Percentiles rank a stretch among this genome's conserved stretches.
These are phyloP conservation scores for Paraconiothyrium brasiliense DNA, from an alignment of 2,329 filamentous ascomycete genomes.

Conservation along the genomic window DNA sequence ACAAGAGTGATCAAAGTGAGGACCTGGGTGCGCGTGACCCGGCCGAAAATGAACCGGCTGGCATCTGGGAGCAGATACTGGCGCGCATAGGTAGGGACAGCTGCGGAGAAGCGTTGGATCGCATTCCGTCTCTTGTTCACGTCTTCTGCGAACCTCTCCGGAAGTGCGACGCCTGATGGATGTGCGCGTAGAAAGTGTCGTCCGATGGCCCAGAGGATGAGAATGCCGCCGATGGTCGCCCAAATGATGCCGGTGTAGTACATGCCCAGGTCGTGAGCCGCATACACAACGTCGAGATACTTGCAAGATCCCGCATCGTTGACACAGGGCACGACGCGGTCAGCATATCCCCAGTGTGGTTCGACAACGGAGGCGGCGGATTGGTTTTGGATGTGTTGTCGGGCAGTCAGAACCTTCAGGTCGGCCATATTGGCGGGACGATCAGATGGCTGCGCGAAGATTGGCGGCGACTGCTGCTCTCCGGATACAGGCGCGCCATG, in stretches of 20 bases:
- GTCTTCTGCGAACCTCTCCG: conserved; percentile 28
- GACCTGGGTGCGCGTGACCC: conserved; percentile 74
- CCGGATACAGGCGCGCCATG: background rate
- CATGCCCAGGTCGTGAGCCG: conserved; percentile 63
- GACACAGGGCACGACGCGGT: conserved; percentile 64
- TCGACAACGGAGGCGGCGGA: conserved; percentile 51
- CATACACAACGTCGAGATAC: conserved; percentile 67
- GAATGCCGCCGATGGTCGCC: conserved; percentile 61
- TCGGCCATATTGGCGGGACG: conserved; percentile 25
- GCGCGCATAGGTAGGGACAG: conserved; percentile 56
- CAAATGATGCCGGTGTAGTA: conserved; percentile 67
- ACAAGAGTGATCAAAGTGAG: conserved; percentile 66
- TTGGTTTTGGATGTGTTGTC: conserved; percentile 56
- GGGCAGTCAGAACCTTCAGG: conserved; percentile 28
- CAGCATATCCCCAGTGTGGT: conserved; percentile 67
- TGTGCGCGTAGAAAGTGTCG: conserved; percentile 41
- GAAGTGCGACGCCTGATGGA: conserved; percentile 37
- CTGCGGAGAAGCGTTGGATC: conserved; percentile 38
- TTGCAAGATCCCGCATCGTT: conserved; percentile 67
- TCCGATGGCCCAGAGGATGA: conserved; percentile 55
- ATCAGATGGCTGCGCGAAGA: conserved; percentile 9
- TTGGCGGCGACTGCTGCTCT: background rate
- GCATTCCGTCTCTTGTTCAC: conserved; percentile 34
- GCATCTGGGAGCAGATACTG: conserved; percentile 70
- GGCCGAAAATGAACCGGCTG: conserved; percentile 68